Evolutionary conservation across 345 rosid genomes (phyloP), one percentile per base, ranked within the genome.

Genomic region (Syzygium aromaticum): DNA sequence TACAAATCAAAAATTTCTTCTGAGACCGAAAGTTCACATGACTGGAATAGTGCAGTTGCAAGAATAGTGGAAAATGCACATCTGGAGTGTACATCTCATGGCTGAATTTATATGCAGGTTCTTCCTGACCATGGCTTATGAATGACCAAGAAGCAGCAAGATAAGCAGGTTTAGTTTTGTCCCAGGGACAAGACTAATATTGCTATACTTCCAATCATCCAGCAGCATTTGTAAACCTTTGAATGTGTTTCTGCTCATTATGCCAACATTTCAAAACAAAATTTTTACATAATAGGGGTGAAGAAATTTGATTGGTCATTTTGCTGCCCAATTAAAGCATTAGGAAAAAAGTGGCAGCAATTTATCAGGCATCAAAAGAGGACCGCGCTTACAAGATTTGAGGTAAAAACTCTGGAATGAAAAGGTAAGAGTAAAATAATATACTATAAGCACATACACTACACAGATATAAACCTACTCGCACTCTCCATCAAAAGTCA

Each of bases 1-100:
- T 97, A 87, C 88, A 93, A 90, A 85, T 89, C 17, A 89, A 89
- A 88, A 85, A 52, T 87, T 53, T 87, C 82, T 54, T 28, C 30
- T 84, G 84, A 88, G 85, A 38, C 43, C 30, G 27, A 54, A 84
- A 54, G 57, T 84, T 52, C 54, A 52, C 56, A 84, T 54, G 22
- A 84, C 49, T 84, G 56, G 27, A 49, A 84, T 84, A 52, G 25
- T 19, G 49, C 8, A 73, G 82, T 73, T 33, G 46, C 80, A 73
- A 73, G 80, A 67, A 67, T 19, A 73, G 80, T 5, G 49, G 80
- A 73, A 73, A 40, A 33, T 5, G 12, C 49, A 73, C 49, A 73
- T 73, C 80, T 73, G 49, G 49, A 38, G 80, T 33, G 43, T 33
- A 38, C 80, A 38, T 73, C 49, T 38, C 38, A 73, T 38, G 2